Conservation (phyloP, 139 green algal genomes). For the Chlamydomonas sp. region DNA sequence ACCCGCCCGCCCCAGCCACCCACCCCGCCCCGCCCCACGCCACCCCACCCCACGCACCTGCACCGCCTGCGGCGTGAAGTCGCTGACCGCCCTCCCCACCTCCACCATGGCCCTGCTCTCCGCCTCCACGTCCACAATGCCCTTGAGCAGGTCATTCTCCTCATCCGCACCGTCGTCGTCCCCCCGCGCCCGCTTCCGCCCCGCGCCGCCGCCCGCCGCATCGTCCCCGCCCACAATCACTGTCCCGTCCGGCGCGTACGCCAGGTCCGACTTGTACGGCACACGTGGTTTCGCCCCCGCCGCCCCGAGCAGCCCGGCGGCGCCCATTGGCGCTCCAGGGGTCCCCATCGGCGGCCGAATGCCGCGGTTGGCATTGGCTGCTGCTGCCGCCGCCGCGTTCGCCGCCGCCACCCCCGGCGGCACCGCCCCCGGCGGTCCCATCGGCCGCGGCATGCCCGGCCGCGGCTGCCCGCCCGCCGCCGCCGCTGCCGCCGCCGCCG, state of each 20-base stretch:
- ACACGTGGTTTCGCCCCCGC: not conserved
- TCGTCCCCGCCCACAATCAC: conserved; percentile 30
- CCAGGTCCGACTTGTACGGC: conserved; percentile 22
- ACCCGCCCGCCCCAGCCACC: not conserved
- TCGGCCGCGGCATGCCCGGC: not conserved
- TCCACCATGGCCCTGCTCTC: not conserved
- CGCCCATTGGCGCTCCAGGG: no score
- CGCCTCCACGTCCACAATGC: conserved; percentile 30
- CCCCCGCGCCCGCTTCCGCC: conserved; percentile 7
- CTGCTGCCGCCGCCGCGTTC: not conserved
- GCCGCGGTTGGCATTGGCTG: not conserved
- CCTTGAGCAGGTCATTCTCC: not conserved
- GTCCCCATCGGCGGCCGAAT: no score
- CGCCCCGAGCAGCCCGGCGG: not conserved
- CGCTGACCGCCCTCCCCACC: not conserved
- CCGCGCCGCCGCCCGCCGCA: not conserved
- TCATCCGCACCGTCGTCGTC: conserved; percentile 24
- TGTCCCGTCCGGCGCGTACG: conserved; percentile 13
- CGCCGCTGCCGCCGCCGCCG: no score
- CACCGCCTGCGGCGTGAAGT: conserved; percentile 28
- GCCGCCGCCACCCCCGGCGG: not conserved
- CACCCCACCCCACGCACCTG: not conserved
- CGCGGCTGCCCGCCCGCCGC: not conserved
- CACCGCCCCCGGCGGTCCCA: not conserved
- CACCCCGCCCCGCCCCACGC: not conserved